phyloP scores from a whole-genome alignment of 1,284 basidiomycete genomes.

The Moesziomyces parantarcticus region DNA sequence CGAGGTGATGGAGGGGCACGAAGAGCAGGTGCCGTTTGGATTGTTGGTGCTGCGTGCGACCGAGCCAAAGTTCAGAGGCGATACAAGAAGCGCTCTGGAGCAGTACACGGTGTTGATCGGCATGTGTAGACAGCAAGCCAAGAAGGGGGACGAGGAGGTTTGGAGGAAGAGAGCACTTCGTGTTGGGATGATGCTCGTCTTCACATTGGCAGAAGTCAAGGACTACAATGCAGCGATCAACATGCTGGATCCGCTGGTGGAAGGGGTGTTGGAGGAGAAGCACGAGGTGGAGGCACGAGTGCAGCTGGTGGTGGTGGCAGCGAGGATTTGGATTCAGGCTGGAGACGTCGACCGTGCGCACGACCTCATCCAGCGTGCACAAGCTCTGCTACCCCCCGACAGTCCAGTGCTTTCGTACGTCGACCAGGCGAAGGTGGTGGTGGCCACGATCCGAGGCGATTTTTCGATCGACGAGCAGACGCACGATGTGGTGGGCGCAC shows the following conservation, averaged over 20 bases:
- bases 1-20: constrained; percentile 3
- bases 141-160: background rate
- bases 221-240: constrained; percentile 26
- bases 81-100: constrained; percentile 7
- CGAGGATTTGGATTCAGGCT: constrained; percentile 23
- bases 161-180: constrained; percentile 27
- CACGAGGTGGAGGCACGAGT: background rate
- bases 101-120: constrained; percentile 15
- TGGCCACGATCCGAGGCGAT: constrained; percentile 9
- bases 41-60: constrained; percentile 26
- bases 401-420: background rate
- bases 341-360: constrained; percentile 1
- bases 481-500: background rate
- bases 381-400: background rate
- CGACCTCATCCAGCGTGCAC: background rate
- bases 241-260: constrained; percentile 19
- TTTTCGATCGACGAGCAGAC: background rate
- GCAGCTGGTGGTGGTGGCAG: constrained; percentile 12
- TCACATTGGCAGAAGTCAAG: constrained; percentile 26
- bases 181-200: constrained; percentile 27
- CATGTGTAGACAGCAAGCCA: constrained; percentile 7
- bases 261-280: background rate
- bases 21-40: constrained; percentile 29
- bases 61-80: constrained; percentile 24
- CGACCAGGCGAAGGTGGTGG: background rate